Evolutionary conservation across 768 basidiomycete species (phyloP), one percentile per base, ranked within the genome.

Genomic region (Hericium coralloides): DNA sequence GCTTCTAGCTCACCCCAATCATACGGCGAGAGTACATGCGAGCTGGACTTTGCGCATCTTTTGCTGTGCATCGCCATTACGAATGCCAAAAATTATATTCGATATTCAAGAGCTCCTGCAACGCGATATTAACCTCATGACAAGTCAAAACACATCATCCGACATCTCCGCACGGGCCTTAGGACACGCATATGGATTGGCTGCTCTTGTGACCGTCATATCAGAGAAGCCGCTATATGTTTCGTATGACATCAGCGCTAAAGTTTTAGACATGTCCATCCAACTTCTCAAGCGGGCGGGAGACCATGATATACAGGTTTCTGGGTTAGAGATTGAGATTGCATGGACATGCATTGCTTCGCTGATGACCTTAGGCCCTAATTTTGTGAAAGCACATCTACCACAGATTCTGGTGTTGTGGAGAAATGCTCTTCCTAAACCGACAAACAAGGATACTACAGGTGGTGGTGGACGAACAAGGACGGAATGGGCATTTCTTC

Each of bases 371-470:
- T 83, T 97, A 7, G 95, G 95, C 0, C 92, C 90, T 3, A 89
- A 92, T 63, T 97, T 98, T 62, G 93, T 98, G 53, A 85, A 92
- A 17, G 82, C 92, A 0, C 94, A 99, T 68, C 80, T 98, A 2
- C 89, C 95, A 0, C 95, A 98, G 63, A 76, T 98, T 17, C 79
- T 98, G 41, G 92, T 98, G 0, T 80, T 99, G 3, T 99, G 97
- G 97, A 79, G 97, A 36, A 99, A 99, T 63, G 94, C 95, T 1
- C 77, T 99, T 0, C 94, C 97, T 1, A 99, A 98, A 70, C 87
- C 92, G 0, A 94, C 92, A 0, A 87, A 79, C 64, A 97, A 97
- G 69, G 95, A 98, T 64, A 75, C 83, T 0, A 71, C 76, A 0
- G 72, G 72, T 14, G 79, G 76, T 15, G 77, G 78, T 4, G 83